Evolutionary conservation across 441 rosid species (phyloP).

Genomic region (Biscutella laevigata): DNA sequence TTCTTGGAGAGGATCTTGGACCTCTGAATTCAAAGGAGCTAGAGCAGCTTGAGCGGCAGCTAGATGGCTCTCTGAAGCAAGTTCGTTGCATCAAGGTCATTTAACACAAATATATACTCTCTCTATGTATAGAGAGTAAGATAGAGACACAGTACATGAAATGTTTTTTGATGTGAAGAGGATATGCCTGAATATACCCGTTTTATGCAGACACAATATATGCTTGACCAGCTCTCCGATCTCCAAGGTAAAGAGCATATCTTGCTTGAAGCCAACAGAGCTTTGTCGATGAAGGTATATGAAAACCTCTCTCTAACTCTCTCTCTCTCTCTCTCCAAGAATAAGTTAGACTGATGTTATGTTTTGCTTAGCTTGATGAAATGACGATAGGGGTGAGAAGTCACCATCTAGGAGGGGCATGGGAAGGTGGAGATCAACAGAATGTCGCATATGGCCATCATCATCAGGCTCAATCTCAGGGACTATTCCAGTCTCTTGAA

Average conservation of each 20-base stretch:
- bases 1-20: slow-evolving; percentile 91
- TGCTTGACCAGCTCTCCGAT: slow-evolving; percentile 93
- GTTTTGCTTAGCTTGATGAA: slow-evolving; percentile 52
- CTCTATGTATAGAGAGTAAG: neutral
- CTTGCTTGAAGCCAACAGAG: slow-evolving; percentile 78
- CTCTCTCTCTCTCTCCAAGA: neutral
- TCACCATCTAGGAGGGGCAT: slow-evolving; percentile 43
- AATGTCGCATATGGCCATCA: slow-evolving; percentile 51
- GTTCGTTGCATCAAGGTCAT: slow-evolving; percentile 83
- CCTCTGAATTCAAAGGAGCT: slow-evolving; percentile 78
- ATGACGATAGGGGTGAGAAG: slow-evolving; percentile 39
- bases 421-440: slow-evolving; percentile 66
- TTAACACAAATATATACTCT: neutral
- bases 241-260: slow-evolving; percentile 83
- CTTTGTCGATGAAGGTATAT: slow-evolving; percentile 69
- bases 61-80: slow-evolving; percentile 73
- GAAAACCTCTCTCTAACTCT: neutral
- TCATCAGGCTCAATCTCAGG: slow-evolving; percentile 53
- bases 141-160: neutral
- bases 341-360: neutral
- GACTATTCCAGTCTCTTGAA: slow-evolving; percentile 62
- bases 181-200: neutral
- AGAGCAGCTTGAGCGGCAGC: slow-evolving; percentile 88
- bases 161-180: neutral
- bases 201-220: slow-evolving; percentile 58